Percentiles rank a stretch among this genome's conserved stretches.
phyloP scores from a whole-genome alignment of 257 asterid species.

The Henckelia pumila region DNA sequence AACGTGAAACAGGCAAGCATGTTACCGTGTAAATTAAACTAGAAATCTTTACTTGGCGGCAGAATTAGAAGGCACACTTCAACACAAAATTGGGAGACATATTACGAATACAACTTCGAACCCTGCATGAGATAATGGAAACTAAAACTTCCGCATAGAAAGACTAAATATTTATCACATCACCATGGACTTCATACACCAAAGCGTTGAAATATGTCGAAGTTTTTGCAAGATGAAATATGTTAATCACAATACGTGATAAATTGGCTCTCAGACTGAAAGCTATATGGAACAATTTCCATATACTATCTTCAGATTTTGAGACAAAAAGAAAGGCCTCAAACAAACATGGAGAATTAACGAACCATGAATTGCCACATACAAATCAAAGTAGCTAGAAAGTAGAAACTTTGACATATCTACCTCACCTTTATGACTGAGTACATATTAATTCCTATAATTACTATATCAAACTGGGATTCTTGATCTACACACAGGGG shows the following conservation, averaged over 20 bases:
- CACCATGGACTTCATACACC: not conserved
- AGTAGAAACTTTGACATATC: not conserved
- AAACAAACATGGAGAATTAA: not conserved
- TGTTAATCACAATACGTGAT: not conserved
- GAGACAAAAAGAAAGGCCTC: not conserved
- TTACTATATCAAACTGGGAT: not conserved
- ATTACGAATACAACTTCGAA: not conserved
- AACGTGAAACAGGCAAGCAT: not conserved
- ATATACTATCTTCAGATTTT: not conserved
- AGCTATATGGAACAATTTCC: not conserved
- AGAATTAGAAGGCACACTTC: not conserved
- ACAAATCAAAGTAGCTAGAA: not conserved
- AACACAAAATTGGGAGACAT: not conserved
- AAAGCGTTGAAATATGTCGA: not conserved
- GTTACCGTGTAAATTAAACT: no score
- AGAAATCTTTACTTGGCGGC: not conserved
- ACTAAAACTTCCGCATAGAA: not conserved
- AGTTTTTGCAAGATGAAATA: not conserved
- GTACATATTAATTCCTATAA: no score
- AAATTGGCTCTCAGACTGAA: not conserved
- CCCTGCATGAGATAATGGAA: not conserved
- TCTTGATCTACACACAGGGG: not conserved
- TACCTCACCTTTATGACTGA: not conserved
- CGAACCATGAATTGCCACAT: not conserved
- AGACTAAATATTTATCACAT: not conserved